A percentile compares a stretch with the other conserved stretches of the same genome.
These are phyloP conservation scores for Dendrobium catenatum DNA, from an alignment of 106 monocot species.

Conservation along the genomic window DNA sequence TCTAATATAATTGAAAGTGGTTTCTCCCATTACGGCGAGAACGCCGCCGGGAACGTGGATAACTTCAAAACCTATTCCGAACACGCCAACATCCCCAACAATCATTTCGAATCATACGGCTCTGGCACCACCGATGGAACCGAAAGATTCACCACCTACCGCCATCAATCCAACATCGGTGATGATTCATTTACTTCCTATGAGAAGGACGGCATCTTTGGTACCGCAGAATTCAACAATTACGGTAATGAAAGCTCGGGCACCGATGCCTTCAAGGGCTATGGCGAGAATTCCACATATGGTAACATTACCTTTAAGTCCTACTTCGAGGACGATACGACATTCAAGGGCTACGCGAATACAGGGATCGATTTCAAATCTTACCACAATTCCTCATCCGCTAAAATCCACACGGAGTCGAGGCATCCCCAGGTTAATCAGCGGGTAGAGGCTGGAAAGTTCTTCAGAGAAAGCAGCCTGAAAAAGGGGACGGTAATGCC, in stretches of 20 bases:
- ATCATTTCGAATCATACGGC: constrained; percentile 74
- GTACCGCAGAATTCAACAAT: constrained; percentile 35
- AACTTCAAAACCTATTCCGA: constrained; percentile 53
- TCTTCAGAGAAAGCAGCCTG: constrained; percentile 22
- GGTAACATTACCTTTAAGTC: neutral
- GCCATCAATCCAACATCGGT: constrained; percentile 77
- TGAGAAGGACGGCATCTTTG: constrained; percentile 36
- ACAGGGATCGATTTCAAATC: constrained; percentile 33
- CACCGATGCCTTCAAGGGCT: constrained; percentile 35
- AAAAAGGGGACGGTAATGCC: constrained; percentile 1
- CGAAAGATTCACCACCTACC: constrained; percentile 47
- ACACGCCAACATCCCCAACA: constrained; percentile 61
- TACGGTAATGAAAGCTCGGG: constrained; percentile 75
- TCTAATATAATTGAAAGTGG: constrained; percentile 57
- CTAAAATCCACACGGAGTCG: neutral
- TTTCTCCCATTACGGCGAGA: constrained; percentile 58
- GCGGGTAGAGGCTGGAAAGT: constrained; percentile 22
- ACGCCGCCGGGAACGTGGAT: constrained; percentile 22
- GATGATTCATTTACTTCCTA: constrained; percentile 79
- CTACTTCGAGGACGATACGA: constrained; percentile 32
- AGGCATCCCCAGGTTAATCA: neutral
- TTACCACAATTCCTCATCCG: constrained; percentile 32
- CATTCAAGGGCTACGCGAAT: constrained; percentile 59
- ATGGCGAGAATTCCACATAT: constrained; percentile 25
- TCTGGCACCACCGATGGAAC: constrained; percentile 30